These are phyloP conservation scores for Daedaleopsis nitida DNA, from an alignment of 768 basidiomycete genomes.

Conservation along the genomic window DNA sequence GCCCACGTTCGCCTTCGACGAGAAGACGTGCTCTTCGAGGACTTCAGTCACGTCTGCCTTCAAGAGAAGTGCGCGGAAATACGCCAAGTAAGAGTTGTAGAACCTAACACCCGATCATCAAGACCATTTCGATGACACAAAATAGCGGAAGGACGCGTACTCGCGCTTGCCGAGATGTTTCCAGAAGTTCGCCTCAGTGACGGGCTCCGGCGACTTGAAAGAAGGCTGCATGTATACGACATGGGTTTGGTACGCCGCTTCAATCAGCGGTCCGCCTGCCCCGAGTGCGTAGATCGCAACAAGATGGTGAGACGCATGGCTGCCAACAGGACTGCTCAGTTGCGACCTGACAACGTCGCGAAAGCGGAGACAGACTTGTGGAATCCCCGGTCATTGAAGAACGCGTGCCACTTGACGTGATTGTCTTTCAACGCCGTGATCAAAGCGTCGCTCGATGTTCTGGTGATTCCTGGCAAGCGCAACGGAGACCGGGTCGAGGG, in stretches of 20 bases:
- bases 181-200: conserved; percentile 50
- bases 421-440: conserved; percentile 46
- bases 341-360: neutral
- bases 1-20: conserved; percentile 30
- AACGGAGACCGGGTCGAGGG: conserved; percentile 11
- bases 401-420: conserved; percentile 49
- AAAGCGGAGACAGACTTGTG: conserved; percentile 48
- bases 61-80: conserved; percentile 47
- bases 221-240: conserved; percentile 40
- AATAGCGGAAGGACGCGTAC: conserved; percentile 34
- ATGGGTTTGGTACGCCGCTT: conserved; percentile 45
- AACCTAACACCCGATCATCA: conserved; percentile 39
- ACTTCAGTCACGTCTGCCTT: conserved; percentile 44
- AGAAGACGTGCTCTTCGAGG: conserved; percentile 66
- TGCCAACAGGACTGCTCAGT: neutral
- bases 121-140: neutral
- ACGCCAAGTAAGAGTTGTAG: conserved; percentile 59
- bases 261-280: conserved; percentile 43
- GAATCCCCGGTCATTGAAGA: conserved; percentile 45
- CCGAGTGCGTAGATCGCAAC: conserved; percentile 56
- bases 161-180: conserved; percentile 58
- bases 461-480: conserved; percentile 26
- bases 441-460: conserved; percentile 33
- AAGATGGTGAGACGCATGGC: neutral
- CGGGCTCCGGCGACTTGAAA: conserved; percentile 44